Conservation (phyloP, 352 stramenopile species). For the Phytopythium sindhum region DNA sequence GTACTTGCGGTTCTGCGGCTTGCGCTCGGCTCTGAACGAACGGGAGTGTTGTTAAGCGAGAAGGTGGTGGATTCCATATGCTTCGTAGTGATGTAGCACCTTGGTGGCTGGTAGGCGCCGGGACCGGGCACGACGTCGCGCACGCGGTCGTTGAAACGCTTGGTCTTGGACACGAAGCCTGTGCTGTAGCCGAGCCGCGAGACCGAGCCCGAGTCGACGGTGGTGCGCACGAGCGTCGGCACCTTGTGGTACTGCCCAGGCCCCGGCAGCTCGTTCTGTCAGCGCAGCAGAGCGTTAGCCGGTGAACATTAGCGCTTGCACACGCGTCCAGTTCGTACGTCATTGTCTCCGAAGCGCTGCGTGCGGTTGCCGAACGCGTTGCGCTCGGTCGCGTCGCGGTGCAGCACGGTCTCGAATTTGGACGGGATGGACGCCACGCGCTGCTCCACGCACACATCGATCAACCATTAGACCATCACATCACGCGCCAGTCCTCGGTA, state of each 20-base stretch:
- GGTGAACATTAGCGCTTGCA: not conserved
- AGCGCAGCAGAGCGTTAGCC: not conserved
- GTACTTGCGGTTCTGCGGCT: constrained; percentile 58
- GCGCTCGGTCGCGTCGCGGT: constrained; percentile 49
- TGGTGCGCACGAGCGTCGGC: constrained; percentile 55
- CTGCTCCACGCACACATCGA: constrained; percentile 8
- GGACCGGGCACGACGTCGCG: constrained; percentile 52
- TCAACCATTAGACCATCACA: not conserved
- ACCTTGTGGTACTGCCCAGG: constrained; percentile 71
- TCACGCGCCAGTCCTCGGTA: not conserved
- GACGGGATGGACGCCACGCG: constrained; percentile 73
- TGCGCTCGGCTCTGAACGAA: constrained; percentile 31
- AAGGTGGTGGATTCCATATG: too few relatives aligned
- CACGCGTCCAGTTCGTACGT: constrained; percentile 19
- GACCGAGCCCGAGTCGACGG: constrained; percentile 62
- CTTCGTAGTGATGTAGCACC: constrained; percentile 17
- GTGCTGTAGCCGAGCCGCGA: constrained; percentile 70
- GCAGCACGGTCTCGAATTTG: constrained; percentile 74
- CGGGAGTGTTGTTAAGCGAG: not conserved
- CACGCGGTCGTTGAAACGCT: constrained; percentile 57
- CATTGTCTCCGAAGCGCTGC: constrained; percentile 54
- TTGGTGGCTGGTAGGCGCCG: constrained; percentile 56
- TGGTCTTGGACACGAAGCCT: constrained; percentile 77
- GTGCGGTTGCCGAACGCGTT: constrained; percentile 72
- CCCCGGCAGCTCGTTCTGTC: constrained; percentile 66